Base-by-base conservation (phyloP, 2,329 filamentous ascomycete genomes). In the Erysiphe pulchra region DNA sequence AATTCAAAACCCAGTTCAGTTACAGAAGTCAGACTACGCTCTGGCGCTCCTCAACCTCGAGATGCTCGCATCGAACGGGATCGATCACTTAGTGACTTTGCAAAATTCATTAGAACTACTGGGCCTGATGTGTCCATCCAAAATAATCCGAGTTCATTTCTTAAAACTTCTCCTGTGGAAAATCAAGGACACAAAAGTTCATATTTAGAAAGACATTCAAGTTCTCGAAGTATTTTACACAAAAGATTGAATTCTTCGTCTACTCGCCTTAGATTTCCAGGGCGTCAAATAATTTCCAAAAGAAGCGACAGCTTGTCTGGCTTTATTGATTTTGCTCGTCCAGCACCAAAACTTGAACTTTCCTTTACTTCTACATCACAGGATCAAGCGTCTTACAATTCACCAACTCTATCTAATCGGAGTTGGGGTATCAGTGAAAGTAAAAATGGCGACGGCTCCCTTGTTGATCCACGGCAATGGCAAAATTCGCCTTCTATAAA, bases 291-390 rank as follows among this genome's bases (percentile, higher is more conserved):
- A 34, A 67, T 69, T 38, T 69, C 75, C 14, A 69, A 75, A 44
- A 65, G 64, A 47, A 68, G 67, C 45, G 73, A 74, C 44, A 77
- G 77, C 51, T 92, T 77, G 47, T 80, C 82, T 12, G 90, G 94
- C 49, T 65, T 98, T 47, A 93, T 94, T 52, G 86, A 95, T 58
- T 95, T 98, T 59, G 92, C 98, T 51, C 77, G 86, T 41, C 77
- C 83, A 57, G 87, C 86, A 2, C 78, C 81, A 0, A 69, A 64
- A 49, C 44, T 51, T 13, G 63, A 65, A 28, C 24, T 28, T 28
- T 1, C 24, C 4, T 1, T 9, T 9, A 5, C 8, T 8, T 28
- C 8, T 28, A 8, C 24, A 28, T 28, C 24, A 28, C 24, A 28
- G 4, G 24, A 28, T 8, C 24, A 28, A 6, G 24, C 24, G 4